Evolutionary conservation across 2,329 filamentous ascomycete genomes (phyloP).

Genomic region (Nannizziopsis arthrosporioides): DNA sequence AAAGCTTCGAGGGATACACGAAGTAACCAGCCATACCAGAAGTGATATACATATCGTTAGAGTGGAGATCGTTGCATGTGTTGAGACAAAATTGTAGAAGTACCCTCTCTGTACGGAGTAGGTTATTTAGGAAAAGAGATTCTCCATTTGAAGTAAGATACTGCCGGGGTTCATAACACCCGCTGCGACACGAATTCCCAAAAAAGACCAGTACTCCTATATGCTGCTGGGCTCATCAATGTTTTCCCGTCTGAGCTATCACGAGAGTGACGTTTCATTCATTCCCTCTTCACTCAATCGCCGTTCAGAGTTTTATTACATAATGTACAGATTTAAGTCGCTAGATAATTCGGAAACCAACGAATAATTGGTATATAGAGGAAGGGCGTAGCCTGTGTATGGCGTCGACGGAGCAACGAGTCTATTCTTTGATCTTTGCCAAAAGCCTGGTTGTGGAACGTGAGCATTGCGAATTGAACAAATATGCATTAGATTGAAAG

Average conservation of each 20-base stretch:
- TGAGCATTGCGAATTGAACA: background rate
- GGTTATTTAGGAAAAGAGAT: background rate
- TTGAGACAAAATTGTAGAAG: too few relatives aligned
- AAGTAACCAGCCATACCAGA: too few relatives aligned
- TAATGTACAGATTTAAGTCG: constrained; percentile 10
- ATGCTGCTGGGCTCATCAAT: background rate
- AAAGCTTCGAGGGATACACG: too few relatives aligned
- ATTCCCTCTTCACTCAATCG: background rate
- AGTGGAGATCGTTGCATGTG: too few relatives aligned
- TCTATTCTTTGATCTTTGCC: constrained; percentile 97
- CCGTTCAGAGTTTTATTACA: constrained; percentile 10
- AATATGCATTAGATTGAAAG: background rate
- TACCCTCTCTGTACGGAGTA: background rate
- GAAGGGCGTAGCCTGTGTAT: background rate
- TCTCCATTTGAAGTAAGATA: background rate
- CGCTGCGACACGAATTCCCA: constrained; percentile 4
- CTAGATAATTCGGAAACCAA: constrained; percentile 9
- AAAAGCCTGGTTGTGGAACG: constrained; percentile 54
- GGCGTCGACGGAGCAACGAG: background rate
- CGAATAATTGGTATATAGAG: background rate
- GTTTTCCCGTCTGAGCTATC: constrained; percentile 5
- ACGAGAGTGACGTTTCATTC: background rate
- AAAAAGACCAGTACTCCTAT: constrained; percentile 7
- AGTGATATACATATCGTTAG: too few relatives aligned
- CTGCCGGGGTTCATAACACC: constrained; percentile 1